Base-by-base conservation (phyloP, 331 rosid species). In the Malus hybrid region DNA sequence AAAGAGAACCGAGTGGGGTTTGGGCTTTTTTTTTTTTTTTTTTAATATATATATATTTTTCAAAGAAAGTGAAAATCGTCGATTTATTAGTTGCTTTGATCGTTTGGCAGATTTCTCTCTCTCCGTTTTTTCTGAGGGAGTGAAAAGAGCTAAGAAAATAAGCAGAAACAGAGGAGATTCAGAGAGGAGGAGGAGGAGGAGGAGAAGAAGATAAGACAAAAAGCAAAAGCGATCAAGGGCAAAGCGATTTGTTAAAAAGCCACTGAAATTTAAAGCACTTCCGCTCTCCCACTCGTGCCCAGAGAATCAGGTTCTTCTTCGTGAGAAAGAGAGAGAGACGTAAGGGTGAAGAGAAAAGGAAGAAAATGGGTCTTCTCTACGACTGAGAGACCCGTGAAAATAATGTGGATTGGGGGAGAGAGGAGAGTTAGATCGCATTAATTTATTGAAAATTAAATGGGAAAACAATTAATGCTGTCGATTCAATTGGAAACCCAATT, bases 311-410 rank as follows among this genome's bases (percentile, higher is more conserved):
- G 57, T 72, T 58, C 76, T 60, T 56, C 46, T 15, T 4, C 19
- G 5, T 15, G 29, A 13, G 34, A 34, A 64, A 62, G 34, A 34
- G 70, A 62, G 42, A 71, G 58, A 78, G 72, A 76, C 14, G 48
- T 32, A 56, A 8, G 63, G 12, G 2, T 6, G 1, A 11, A 26
- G 13, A 8, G 44, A 66, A 62, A 66, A 15, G 32, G 28, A 33
- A 24, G 32, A 11, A 19, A 70, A 77, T 77, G 72, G 68, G 77
- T 77, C 80, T 6, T 22, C 4, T 26, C n/a, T 63, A 9, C 29
- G 78, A 76, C 60, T 29, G 68, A 58, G 29, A n/a, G 16, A 68
- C 82, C 84, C 79, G 79, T 80, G 80, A 83, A 26, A 58, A 72
- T 56, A 34, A 76, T 39, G 53, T 26, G 29, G 7, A 50, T 1